A percentile compares a stretch with the other conserved stretches of the same genome.
phyloP scores from a whole-genome alignment of 345 rosid genomes.

The Anacardium occidentale region DNA sequence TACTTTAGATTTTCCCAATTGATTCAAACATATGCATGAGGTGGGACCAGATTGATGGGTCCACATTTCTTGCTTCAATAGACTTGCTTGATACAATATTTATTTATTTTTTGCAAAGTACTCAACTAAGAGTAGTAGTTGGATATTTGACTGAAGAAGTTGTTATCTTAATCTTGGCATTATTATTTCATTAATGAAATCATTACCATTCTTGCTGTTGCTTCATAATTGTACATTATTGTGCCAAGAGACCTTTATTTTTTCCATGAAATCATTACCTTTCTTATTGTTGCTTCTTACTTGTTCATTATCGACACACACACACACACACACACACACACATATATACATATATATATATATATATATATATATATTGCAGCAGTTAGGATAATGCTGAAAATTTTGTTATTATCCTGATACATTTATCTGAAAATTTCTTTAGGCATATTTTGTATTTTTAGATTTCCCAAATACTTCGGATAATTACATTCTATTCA shows the following conservation, averaged over 20 bases:
- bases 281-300: too few species aligned
- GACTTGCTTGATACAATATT: slow-evolving; percentile 1
- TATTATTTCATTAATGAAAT: neutral
- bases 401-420: neutral
- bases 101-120: neutral
- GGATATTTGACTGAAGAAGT: neutral
- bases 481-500: slow-evolving; percentile 73
- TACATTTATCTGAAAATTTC: slow-evolving; percentile 10
- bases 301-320: too few species aligned
- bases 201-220: neutral
- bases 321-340: too few species aligned
- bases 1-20: neutral
- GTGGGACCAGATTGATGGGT: neutral
- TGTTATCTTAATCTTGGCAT: neutral
- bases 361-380: neutral
- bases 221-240: neutral
- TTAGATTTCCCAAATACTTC: slow-evolving; percentile 70
- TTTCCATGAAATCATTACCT: too few species aligned
- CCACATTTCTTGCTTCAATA: neutral
- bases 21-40: neutral
- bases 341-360: neutral
- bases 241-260: too few species aligned
- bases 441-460: slow-evolving; percentile 18
- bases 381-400: neutral
- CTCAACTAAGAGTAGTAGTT: neutral